Base-by-base conservation (phyloP, 2,329 filamentous ascomycete genomes). In the Aquanectria penicillioides region DNA sequence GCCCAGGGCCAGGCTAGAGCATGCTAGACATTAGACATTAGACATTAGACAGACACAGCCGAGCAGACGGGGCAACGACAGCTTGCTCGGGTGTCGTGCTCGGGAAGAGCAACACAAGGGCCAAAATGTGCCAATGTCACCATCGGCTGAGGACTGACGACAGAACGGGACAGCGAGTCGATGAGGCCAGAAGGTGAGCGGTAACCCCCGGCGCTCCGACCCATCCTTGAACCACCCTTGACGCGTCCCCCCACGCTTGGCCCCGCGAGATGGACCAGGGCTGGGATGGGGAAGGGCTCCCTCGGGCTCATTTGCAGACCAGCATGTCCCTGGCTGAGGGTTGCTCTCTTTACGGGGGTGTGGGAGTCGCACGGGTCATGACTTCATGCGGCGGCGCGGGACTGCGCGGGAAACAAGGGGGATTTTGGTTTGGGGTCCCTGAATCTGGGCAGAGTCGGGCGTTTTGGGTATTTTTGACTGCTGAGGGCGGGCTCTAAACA, bases 111-210 rank as follows among this genome's bases (percentile, higher is more conserved):
- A n/a, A 33, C 43, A n/a, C 26, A 31, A 48, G 6, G 18, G 43
- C 17, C 9, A 47, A 20, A 10, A n/a, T n/a, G 23, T 5, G 38
- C 18, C 31, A 49, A 68, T 61, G 59, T 49, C 49, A 58, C 40
- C 60, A 59, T 48, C 53, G 57, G 57, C 57, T 57, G 36, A 54
- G 44, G 50, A 51, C 52, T 65, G 57, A 67, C 59, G 55, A 58
- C 57, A 60, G 55, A 55, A 26, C 36, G 34, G 40, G 47, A 22
- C 40, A 52, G 44, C 22, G 28, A 20, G 15, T 41, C 36, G 36
- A 40, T 56, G 52, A 56, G 52, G 31, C 50, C 50, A 46, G 31
- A 46, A 31, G 34, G 48, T 23, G 29, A 31, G 37, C 43, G 20
- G 37, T 28, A 49, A 31, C 36, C 23, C 40, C 31, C 9, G 26